A percentile compares a stretch with the other conserved stretches of the same genome.
Conservation (phyloP, 2,329 filamentous ascomycete species). For the Neonectria sp. region DNA sequence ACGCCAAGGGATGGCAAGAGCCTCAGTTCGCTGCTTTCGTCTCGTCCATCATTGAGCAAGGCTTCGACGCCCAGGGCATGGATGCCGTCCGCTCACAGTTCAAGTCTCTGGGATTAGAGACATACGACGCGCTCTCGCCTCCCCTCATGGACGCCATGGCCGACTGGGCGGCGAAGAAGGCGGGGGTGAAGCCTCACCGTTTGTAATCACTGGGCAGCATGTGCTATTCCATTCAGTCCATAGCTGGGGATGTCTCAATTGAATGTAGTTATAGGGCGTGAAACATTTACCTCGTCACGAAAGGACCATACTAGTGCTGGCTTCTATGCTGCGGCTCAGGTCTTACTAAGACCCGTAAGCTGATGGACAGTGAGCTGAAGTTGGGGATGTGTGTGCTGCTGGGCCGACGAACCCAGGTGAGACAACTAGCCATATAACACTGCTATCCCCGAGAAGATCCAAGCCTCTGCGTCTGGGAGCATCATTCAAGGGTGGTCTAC, state of each 20-base stretch:
- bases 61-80: constrained; percentile 70
- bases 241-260: constrained; percentile 8
- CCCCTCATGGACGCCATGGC: constrained; percentile 74
- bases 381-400: neutral
- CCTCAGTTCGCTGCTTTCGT: constrained; percentile 80
- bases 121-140: constrained; percentile 75
- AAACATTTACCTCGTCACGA: neutral
- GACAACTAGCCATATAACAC: neutral
- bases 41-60: constrained; percentile 78
- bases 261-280: constrained; percentile 22
- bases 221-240: constrained; percentile 1
- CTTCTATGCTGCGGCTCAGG: too few relatives aligned
- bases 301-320: neutral
- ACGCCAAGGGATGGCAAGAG: constrained; percentile 77
- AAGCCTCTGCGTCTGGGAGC: neutral
- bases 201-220: constrained; percentile 9
- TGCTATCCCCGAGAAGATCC: too few relatives aligned
- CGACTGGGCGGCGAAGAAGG: constrained; percentile 68
- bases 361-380: neutral
- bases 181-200: constrained; percentile 30
- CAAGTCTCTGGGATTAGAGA: constrained; percentile 68
- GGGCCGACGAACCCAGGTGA: neutral
- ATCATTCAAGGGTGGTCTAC: neutral
- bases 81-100: constrained; percentile 69
- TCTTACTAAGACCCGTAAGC: too few relatives aligned